A percentile compares a stretch with the other conserved stretches of the same genome.
Evolutionary conservation across 2,329 filamentous ascomycete species (phyloP).

Genomic region (Fusarium pilosicola): DNA sequence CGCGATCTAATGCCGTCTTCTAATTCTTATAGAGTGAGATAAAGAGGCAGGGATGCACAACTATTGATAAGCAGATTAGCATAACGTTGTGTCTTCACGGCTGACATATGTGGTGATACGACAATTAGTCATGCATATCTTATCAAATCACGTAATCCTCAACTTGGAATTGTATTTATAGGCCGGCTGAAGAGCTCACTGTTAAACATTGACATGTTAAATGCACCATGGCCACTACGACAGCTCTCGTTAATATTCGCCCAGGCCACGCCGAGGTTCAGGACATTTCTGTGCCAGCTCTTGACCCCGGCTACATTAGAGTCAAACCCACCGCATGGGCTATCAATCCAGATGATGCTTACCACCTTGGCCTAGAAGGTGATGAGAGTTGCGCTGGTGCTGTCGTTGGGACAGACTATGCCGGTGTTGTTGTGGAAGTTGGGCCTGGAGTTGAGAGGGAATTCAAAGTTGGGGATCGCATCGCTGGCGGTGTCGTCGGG

Average conservation of each 20-base stretch:
- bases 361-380: not conserved
- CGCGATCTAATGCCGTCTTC: too few species aligned
- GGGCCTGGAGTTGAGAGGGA: conserved; percentile 49
- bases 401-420: conserved; percentile 56
- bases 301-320: not conserved
- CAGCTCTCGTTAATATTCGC: not conserved
- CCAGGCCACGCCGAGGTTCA: not conserved
- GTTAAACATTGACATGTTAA: rapidly evolving
- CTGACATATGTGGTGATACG: not conserved
- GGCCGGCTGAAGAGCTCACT: rapidly evolving
- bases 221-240: not conserved
- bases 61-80: not conserved
- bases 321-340: conserved; percentile 1
- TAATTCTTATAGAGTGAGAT: too few species aligned
- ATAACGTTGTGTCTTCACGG: not conserved
- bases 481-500: conserved; percentile 38
- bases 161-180: not conserved
- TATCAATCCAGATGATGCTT: not conserved
- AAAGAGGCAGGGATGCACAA: too few species aligned
- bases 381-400: conserved; percentile 13
- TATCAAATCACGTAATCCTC: not conserved
- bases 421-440: conserved; percentile 57
- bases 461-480: conserved; percentile 59
- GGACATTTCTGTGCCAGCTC: not conserved
- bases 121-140: not conserved